Evolutionary conservation across 805 yeast species (phyloP).

Genomic region (Myxozyma monticola): DNA sequence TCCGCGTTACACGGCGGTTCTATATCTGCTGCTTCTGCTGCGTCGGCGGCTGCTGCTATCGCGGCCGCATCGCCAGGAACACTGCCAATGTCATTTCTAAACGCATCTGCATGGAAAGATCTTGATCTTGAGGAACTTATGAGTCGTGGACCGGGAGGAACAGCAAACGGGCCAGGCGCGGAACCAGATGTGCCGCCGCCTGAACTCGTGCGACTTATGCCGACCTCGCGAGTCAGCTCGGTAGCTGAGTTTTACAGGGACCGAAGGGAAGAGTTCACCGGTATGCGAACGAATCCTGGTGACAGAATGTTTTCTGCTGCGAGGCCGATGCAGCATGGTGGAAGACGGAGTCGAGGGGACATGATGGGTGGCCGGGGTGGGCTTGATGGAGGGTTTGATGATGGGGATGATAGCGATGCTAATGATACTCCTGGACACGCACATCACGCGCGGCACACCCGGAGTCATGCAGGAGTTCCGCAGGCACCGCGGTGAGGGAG

Average conservation of each 20-base stretch:
- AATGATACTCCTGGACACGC: no score
- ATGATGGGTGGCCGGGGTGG: no score
- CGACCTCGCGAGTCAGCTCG: conserved; percentile 16
- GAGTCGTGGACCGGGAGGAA: conserved; percentile 9
- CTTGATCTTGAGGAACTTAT: conserved; percentile 22
- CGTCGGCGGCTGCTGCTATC: conserved; percentile 29
- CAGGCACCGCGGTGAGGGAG: no score
- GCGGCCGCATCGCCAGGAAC: conserved; percentile 26
- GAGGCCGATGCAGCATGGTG: no score
- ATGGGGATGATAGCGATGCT: neutral
- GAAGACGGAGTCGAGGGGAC: no score
- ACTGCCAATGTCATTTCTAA: conserved; percentile 25
- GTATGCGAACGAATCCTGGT: no score
- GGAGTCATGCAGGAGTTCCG: no score
- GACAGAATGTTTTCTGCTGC: no score
- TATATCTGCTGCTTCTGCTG: conserved; percentile 28
- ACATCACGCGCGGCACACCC: no score
- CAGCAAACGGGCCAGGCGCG: no score
- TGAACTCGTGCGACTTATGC: neutral
- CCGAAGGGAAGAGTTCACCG: conserved; percentile 20
- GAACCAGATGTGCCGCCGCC: neutral
- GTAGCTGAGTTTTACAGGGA: conserved; percentile 24
- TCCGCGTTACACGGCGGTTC: conserved; percentile 27
- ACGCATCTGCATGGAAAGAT: conserved; percentile 32
- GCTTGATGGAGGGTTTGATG: neutral